A percentile compares a stretch with the other conserved stretches of the same genome.
Evolutionary conservation across 768 basidiomycete genomes (phyloP).

Genomic region (Lactarius sp.): DNA sequence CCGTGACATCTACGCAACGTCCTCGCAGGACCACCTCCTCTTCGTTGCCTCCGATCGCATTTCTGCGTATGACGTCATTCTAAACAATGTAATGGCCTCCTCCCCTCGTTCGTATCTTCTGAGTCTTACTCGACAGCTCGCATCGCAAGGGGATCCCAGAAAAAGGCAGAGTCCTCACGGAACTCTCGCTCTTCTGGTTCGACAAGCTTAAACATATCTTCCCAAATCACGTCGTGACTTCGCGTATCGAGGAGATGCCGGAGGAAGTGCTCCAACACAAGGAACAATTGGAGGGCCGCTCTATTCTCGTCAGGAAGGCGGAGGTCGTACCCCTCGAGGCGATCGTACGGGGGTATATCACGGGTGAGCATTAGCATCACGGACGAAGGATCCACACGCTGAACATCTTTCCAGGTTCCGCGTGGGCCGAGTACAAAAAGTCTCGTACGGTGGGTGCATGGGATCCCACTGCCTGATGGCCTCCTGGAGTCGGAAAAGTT

Average conservation of each 20-base stretch:
- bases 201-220: constrained; percentile 65
- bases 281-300: constrained; percentile 72
- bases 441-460: constrained; percentile 77
- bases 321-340: constrained; percentile 89
- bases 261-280: constrained; percentile 66
- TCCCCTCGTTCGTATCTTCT: not conserved
- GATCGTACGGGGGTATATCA: constrained; percentile 93
- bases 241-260: constrained; percentile 77
- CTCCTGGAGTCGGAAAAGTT: constrained; percentile 84
- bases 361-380: constrained; percentile 52
- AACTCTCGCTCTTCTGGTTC: no score
- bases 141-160: constrained; percentile 78
- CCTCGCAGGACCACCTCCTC: constrained; percentile 66
- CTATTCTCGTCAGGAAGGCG: constrained; percentile 90
- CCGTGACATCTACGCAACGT: constrained; percentile 84
- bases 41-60: constrained; percentile 96
- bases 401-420: constrained; percentile 61
- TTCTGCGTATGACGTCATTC: constrained; percentile 95
- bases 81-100: constrained; percentile 62
- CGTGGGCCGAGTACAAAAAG: constrained; percentile 91
- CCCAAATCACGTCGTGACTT: constrained; percentile 83
- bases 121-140: not conserved
- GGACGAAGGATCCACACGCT: not conserved
- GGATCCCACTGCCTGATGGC: constrained; percentile 76
- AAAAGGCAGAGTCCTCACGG: constrained; percentile 86